Evolutionary conservation across 805 yeast genomes (phyloP).

Genomic region (Candida xyloterini): DNA sequence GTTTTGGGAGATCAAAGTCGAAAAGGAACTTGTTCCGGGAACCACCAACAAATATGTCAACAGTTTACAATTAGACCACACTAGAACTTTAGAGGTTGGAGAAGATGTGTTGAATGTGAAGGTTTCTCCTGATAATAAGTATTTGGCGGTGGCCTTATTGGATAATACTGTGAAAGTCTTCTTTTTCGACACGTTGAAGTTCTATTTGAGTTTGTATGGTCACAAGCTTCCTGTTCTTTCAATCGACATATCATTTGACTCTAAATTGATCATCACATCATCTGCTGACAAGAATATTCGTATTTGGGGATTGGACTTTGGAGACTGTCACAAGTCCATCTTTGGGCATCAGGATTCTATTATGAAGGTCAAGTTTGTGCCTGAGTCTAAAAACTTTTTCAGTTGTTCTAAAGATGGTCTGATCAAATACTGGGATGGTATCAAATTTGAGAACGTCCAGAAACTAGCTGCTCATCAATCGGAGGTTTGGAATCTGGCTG

Average conservation of each 20-base stretch:
- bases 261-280: constrained; percentile 83
- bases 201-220: constrained; percentile 87
- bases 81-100: constrained; percentile 75
- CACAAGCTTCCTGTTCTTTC: constrained; percentile 94
- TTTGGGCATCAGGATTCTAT: constrained; percentile 97
- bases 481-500: constrained; percentile 91
- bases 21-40: constrained; percentile 69
- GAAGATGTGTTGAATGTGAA: constrained; percentile 83
- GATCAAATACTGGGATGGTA: constrained; percentile 98
- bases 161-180: constrained; percentile 97
- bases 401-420: constrained; percentile 86
- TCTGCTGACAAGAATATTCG: constrained; percentile 97
- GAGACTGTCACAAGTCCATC: constrained; percentile 96
- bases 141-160: constrained; percentile 76
- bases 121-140: constrained; percentile 75
- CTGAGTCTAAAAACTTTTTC: constrained; percentile 85
- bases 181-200: constrained; percentile 80
- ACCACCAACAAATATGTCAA: constrained; percentile 45
- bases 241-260: constrained; percentile 85
- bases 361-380: constrained; percentile 81
- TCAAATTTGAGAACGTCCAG: constrained; percentile 91
- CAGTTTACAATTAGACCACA: constrained; percentile 61
- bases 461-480: constrained; percentile 82
- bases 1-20: constrained; percentile 82
- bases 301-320: constrained; percentile 98